phyloP scores from a whole-genome alignment of 2,329 filamentous ascomycete genomes.

The Calycina herbarum region DNA sequence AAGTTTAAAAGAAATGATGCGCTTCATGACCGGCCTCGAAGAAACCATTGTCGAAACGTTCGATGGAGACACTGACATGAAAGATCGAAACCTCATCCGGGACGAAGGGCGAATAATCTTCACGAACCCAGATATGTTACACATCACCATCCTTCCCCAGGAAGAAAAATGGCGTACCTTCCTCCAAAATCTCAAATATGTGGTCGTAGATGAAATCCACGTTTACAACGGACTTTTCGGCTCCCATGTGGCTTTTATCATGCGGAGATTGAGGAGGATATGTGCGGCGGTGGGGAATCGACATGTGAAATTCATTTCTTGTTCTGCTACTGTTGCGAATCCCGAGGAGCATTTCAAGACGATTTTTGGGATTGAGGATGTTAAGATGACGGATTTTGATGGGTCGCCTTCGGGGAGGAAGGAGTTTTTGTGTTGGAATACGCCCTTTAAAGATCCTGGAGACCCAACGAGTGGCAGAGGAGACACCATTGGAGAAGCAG shows the following conservation, averaged over 20 bases:
- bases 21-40: conserved; percentile 76
- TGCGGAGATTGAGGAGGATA: conserved; percentile 82
- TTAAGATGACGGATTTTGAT: conserved; percentile 83
- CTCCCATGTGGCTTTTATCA: conserved; percentile 90
- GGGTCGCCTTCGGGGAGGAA: conserved; percentile 91
- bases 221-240: conserved; percentile 96
- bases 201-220: conserved; percentile 89
- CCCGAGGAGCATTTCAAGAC: conserved; percentile 88
- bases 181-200: conserved; percentile 83
- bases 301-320: conserved; percentile 86
- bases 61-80: conserved; percentile 90
- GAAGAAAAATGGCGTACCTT: conserved; percentile 88
- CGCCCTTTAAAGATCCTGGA: conserved; percentile 84
- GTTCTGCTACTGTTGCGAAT: conserved; percentile 94
- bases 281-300: conserved; percentile 89
- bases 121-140: conserved; percentile 97
- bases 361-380: conserved; percentile 85
- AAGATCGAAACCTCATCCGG: conserved; percentile 73
- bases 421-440: conserved; percentile 98
- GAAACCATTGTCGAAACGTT: conserved; percentile 85
- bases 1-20: conserved; percentile 81
- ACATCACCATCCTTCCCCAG: conserved; percentile 88
- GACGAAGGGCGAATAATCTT: conserved; percentile 93
- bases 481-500: conserved; percentile 80
- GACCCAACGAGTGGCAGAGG: conserved; percentile 86